phyloP scores from a whole-genome alignment of 768 basidiomycete species.

The Russula foetens region DNA sequence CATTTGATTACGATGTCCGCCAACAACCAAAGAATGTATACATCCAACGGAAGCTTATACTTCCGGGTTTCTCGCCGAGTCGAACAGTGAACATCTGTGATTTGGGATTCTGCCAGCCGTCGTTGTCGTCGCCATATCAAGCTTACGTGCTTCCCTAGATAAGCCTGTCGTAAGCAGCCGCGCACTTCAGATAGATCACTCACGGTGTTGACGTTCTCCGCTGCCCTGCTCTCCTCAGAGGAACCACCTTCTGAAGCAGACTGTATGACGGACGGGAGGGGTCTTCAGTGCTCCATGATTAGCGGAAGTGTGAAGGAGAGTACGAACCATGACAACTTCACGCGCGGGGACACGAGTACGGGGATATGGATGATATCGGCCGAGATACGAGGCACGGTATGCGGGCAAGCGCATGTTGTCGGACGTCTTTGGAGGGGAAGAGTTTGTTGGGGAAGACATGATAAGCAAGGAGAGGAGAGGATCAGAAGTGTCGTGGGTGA shows the following conservation, averaged over 20 bases:
- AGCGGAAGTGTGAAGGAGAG: background rate
- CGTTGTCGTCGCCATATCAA: background rate
- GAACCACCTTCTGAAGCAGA: background rate
- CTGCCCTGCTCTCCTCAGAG: background rate
- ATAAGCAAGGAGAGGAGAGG: background rate
- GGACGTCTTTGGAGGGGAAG: background rate
- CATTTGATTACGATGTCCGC: background rate
- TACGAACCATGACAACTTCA: constrained; percentile 10
- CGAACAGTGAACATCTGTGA: background rate
- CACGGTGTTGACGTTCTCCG: background rate
- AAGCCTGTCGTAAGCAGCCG: background rate
- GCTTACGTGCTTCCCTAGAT: background rate
- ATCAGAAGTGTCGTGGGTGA: no score
- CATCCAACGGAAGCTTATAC: background rate
- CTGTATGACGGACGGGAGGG: background rate
- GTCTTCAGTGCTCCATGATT: background rate
- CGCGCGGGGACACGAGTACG: constrained; percentile 7
- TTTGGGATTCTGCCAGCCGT: background rate
- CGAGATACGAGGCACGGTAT: constrained; percentile 14
- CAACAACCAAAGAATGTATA: background rate
- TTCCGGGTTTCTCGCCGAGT: background rate
- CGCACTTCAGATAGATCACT: background rate
- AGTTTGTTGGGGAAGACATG: constrained; percentile 3
- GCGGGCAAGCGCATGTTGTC: constrained; percentile 16
- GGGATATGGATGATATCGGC: constrained; percentile 17